Percentiles rank a stretch among this genome's conserved stretches.
Evolutionary conservation across 2,329 filamentous ascomycete species (phyloP).

Genomic region (Myotisia sp.): DNA sequence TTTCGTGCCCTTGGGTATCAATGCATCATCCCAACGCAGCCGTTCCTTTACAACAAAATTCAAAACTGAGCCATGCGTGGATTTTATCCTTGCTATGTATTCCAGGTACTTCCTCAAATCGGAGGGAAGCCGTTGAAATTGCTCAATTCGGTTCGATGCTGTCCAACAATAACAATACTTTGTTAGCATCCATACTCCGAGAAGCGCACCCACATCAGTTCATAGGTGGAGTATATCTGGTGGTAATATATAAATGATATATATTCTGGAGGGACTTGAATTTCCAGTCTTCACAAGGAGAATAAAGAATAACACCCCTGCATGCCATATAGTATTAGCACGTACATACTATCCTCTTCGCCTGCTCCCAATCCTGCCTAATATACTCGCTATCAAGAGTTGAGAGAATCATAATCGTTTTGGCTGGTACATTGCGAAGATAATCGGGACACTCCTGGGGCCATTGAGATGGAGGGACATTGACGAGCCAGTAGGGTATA

Average conservation of each 20-base stretch:
- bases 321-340: too few species aligned
- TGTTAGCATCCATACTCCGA: not conserved
- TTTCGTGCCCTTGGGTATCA: conserved; percentile 21
- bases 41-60: conserved; percentile 43
- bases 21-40: conserved; percentile 35
- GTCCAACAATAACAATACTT: not conserved
- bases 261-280: not conserved
- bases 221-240: not conserved
- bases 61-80: conserved; percentile 40
- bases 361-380: conserved; percentile 54
- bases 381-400: conserved; percentile 55
- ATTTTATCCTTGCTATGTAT: conserved; percentile 42
- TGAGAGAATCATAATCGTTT: conserved; percentile 56
- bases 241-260: not conserved
- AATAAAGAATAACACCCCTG: too few species aligned
- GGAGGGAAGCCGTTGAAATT: conserved; percentile 55
- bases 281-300: too few species aligned
- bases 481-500: conserved; percentile 68
- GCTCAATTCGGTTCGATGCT: conserved; percentile 53
- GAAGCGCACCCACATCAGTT: too few species aligned
- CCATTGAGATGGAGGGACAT: conserved; percentile 50
- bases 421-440: conserved; percentile 47
- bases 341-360: conserved; percentile 46
- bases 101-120: conserved; percentile 45
- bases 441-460: conserved; percentile 57